phyloP scores from a whole-genome alignment of 371 early-diverging fungal genomes.

The Mortierella polycephala region DNA sequence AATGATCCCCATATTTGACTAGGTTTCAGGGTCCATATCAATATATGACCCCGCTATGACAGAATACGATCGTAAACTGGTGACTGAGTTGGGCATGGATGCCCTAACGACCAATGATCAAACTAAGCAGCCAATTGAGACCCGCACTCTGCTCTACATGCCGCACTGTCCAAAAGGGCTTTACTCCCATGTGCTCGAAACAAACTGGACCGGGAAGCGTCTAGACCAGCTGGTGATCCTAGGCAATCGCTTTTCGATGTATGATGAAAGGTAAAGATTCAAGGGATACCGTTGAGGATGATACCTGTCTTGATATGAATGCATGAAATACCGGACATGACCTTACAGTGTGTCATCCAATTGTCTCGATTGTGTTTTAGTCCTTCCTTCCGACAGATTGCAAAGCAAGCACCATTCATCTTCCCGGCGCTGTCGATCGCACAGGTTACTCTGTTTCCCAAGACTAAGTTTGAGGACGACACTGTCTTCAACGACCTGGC shows the following conservation, averaged over 20 bases:
- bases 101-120: constrained; percentile 62
- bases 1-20: background rate
- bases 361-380: constrained; percentile 26
- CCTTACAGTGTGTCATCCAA: no score
- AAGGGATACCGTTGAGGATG: no score
- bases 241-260: constrained; percentile 70
- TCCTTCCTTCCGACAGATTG: constrained; percentile 60
- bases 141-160: constrained; percentile 73
- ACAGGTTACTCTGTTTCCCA: constrained; percentile 54
- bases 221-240: constrained; percentile 58
- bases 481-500: constrained; percentile 66
- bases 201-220: constrained; percentile 62
- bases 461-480: constrained; percentile 65
- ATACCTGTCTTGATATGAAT: no score
- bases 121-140: constrained; percentile 20
- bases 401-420: constrained; percentile 64
- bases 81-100: constrained; percentile 49
- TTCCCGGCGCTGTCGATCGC: constrained; percentile 63
- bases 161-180: constrained; percentile 76
- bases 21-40: constrained; percentile 61
- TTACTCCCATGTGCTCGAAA: constrained; percentile 70
- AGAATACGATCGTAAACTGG: constrained; percentile 61
- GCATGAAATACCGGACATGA: no score
- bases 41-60: constrained; percentile 77
- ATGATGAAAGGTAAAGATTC: constrained; percentile 63